Base-by-base conservation (phyloP, 1,139 yeast genomes). In the Sugiyamaella pinicola region DNA sequence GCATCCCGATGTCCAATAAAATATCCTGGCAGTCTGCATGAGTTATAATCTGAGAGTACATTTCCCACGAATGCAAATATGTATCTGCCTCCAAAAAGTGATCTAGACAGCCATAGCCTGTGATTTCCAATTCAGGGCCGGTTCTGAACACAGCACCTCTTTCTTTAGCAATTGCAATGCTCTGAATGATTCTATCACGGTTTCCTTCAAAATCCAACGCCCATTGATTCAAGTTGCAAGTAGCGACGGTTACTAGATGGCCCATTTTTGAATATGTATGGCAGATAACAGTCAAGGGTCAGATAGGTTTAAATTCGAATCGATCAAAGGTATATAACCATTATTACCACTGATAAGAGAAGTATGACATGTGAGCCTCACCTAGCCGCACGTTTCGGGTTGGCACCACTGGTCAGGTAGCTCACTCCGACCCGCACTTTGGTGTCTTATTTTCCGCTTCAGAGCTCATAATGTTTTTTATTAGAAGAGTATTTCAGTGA, bases 171-270 rank as follows among this genome's bases (percentile, higher is more conserved):
- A 80, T 76, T 33, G 69, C 69, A 64, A 95, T 91, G 56, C 96
- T 85, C 64, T 85, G 84, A 34, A 93, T 66, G 61, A 95, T 93
- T 53, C 99, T 76, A 65, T 90, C 96, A 53, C 96, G 79, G 70
- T 95, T 95, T 4, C 99, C 99, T 69, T 93, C 98, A 71, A 89
- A 95, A 71, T 95, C 99, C 57, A 95, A 77, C 0, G 99, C 96
- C 99, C 99, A 95, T 79, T 95, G 99, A 72, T 95, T 95, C 61
- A 95, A 78, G 65, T 69, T 80, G 68, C 85, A 81, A 2, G 85
- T 81, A 1, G 85, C 82, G 42, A 81, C 72, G 1, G 84, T 81
- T 49, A 80, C 78, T 15, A 79, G 63, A 47, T 79, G 82, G 4
- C 80, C 79, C 84, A 80, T 79, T 31, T 8, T 31, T 31, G 17